Evolutionary conservation across 345 rosid genomes (phyloP).

Genomic region (Noccaea bulbosa): DNA sequence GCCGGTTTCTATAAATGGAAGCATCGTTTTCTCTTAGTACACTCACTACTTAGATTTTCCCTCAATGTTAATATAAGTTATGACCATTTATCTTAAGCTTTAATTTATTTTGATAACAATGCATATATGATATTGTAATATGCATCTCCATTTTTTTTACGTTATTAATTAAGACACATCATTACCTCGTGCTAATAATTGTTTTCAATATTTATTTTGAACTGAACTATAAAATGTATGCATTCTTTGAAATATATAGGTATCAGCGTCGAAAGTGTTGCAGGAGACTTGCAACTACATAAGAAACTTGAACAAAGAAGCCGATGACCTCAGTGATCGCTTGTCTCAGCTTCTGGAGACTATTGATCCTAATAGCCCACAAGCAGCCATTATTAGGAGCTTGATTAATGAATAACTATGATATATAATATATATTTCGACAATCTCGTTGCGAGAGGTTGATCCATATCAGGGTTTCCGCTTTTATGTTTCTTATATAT

Average conservation of each 20-base stretch:
- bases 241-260: constrained; percentile 46
- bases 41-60: constrained; percentile 10
- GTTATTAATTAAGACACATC: constrained; percentile 5
- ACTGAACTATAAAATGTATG: constrained; percentile 9
- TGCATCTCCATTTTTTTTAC: not conserved
- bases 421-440: constrained; percentile 10
- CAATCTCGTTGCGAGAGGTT: constrained; percentile 35
- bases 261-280: constrained; percentile 85
- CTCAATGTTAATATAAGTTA: not conserved
- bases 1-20: constrained; percentile 31
- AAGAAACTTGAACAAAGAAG: constrained; percentile 83
- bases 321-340: constrained; percentile 86
- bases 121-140: not conserved
- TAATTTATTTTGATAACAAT: not conserved
- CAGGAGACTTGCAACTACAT: constrained; percentile 98
- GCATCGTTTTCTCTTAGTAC: constrained; percentile 33
- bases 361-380: constrained; percentile 83
- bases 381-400: constrained; percentile 93
- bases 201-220: not conserved
- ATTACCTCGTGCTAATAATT: not conserved
- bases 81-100: constrained; percentile 2
- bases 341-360: constrained; percentile 82
- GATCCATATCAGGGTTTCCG: constrained; percentile 13
- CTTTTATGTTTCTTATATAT: constrained; percentile 26
- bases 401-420: constrained; percentile 59